Base-by-base conservation (phyloP, 371 early-diverging fungal genomes). In the Nematocida ironsii region DNA sequence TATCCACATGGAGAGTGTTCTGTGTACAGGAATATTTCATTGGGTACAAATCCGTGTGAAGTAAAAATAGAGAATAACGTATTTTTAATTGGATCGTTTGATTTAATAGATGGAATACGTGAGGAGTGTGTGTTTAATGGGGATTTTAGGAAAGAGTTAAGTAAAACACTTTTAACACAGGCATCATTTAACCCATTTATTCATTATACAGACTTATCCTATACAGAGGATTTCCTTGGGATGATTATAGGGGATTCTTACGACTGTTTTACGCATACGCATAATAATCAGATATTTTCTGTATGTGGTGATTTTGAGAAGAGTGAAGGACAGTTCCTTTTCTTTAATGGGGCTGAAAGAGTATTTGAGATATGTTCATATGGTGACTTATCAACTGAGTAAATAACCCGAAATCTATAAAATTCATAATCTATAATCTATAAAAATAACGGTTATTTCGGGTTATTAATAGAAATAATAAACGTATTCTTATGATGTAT, bases 101-200 rank as follows among this genome's bases (percentile, higher is more conserved):
- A 68, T 25, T 18, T 78, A 40, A 47, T 57, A n/a, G 80, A 68
- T 45, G 71, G 70, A 3, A 39, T 78, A 55, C 16, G 47, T 1
- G 50, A 44, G 23, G 48, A 70, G 40, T 27, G 69, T 40, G 47
- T 48, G 13, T 20, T 70, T 18, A 42, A 69, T 45, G 71, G 71
- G 18, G 40, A 27, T 16, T 70, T 67, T 25, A 42, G 70, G 48
- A 33, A 58, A 3, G 61, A 78, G 13, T 39, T 78, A 3, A 60
- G 40, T 6, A 50, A 47, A 23, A 39, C 45, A 6, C 16, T 78
- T 42, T 61, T 78, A 11, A 69, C 68, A 20, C 66, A 78, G 66
- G 71, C 52, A n/a, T 78, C 80, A 9, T 78, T 56, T 70, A 78
- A 78, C 44, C 80, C 80, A 18, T 78, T 78, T 60, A 56, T 78